phyloP scores from a whole-genome alignment of 2,329 filamentous ascomycete species.

The Ceratocystis cacaofunesta region DNA sequence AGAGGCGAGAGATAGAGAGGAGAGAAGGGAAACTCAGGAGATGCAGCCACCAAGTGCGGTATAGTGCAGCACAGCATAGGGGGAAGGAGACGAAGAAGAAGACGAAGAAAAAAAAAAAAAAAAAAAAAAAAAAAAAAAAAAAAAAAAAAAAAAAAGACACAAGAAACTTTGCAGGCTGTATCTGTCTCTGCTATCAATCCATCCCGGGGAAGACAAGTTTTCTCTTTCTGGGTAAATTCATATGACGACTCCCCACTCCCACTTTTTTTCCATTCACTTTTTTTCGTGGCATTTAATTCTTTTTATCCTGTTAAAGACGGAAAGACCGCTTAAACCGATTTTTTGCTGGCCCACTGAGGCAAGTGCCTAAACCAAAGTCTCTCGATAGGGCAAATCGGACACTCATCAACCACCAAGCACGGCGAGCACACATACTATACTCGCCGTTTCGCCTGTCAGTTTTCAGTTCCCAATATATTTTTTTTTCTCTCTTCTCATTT shows the following conservation, averaged over 20 bases:
- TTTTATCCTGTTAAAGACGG: not conserved
- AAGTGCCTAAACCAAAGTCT: not conserved
- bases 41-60: not conserved
- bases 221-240: not conserved
- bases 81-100: not conserved
- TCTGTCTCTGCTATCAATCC: not conserved
- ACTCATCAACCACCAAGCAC: not conserved
- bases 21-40: not conserved
- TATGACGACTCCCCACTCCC: not conserved
- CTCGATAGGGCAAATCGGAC: not conserved
- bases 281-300: not conserved
- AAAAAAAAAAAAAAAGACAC: not conserved
- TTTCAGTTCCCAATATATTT: not conserved
- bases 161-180: not conserved
- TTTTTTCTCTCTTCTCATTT: not conserved
- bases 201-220: not conserved
- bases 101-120: not conserved
- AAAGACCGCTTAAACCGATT: not conserved
- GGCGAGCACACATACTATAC: not conserved
- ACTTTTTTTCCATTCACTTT: not conserved
- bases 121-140: not conserved
- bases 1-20: not conserved
- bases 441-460: not conserved
- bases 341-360: not conserved
- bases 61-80: not conserved